phyloP scores from a whole-genome alignment of 768 basidiomycete genomes.

The Leccinum ochraceum region DNA sequence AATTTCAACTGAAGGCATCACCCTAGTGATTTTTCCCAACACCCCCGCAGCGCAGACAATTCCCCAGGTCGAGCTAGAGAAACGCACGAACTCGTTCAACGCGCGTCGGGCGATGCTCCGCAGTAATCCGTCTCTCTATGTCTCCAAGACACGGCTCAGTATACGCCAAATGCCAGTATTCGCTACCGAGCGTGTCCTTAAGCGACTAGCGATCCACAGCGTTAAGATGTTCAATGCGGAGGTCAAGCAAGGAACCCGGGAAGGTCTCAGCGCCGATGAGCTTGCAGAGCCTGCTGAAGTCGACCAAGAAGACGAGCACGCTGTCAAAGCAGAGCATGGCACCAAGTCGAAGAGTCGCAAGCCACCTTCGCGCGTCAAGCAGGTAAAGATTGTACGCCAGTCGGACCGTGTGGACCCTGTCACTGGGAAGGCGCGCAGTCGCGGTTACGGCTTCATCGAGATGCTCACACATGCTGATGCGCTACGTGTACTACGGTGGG shows the following conservation, averaged over 20 bases:
- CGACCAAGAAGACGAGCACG: constrained; percentile 28
- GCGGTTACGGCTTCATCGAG: constrained; percentile 96
- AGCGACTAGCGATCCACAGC: constrained; percentile 83
- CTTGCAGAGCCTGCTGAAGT: constrained; percentile 45
- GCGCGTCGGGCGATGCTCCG: constrained; percentile 81
- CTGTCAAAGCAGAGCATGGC: constrained; percentile 27
- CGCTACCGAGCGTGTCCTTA: constrained; percentile 87
- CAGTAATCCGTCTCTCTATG: constrained; percentile 90
- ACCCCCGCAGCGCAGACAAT: constrained; percentile 76
- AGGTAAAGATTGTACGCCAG: constrained; percentile 91
- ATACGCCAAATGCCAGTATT: constrained; percentile 91
- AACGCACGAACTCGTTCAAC: constrained; percentile 82
- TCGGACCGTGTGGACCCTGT: constrained; percentile 85
- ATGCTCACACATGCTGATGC: constrained; percentile 87
- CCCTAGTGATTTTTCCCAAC: constrained; percentile 85
- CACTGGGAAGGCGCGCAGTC: constrained; percentile 84
- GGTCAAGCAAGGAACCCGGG: constrained; percentile 60
- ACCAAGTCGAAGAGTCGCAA: constrained; percentile 28
- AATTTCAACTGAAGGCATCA: background rate
- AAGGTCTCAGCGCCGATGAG: constrained; percentile 73
- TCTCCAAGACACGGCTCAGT: constrained; percentile 92
- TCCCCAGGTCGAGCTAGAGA: constrained; percentile 76
- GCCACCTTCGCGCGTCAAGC: constrained; percentile 62
- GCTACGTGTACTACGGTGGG: constrained; percentile 88
- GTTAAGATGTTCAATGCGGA: constrained; percentile 78